Evolutionary conservation across 768 basidiomycete species (phyloP).

Genomic region (Tylopilus vinaceipallidus): DNA sequence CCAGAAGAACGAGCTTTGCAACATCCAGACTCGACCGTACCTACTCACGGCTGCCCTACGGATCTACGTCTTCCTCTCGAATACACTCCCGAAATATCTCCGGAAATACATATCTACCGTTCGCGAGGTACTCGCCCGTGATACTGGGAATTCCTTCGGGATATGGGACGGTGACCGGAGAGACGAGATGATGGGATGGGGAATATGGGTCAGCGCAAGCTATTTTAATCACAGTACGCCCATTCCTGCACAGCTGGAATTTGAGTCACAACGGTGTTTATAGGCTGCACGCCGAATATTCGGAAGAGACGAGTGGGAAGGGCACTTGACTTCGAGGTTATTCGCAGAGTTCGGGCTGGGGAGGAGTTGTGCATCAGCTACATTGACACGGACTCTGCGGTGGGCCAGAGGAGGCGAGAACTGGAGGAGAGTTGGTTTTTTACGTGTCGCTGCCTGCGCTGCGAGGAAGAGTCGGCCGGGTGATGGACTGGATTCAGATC

Average conservation of each 20-base stretch:
- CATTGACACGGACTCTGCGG: constrained; percentile 35
- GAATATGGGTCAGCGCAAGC: constrained; percentile 56
- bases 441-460: constrained; percentile 47
- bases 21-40: constrained; percentile 45
- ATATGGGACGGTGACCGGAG: constrained; percentile 55
- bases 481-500: constrained; percentile 8
- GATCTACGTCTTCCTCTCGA: constrained; percentile 52
- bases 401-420: constrained; percentile 38
- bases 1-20: constrained; percentile 55
- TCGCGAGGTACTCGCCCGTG: constrained; percentile 55
- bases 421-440: constrained; percentile 57
- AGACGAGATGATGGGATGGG: constrained; percentile 66
- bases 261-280: not conserved
- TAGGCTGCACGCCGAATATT: constrained; percentile 55
- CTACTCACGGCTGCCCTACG: constrained; percentile 52
- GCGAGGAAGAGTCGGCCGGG: constrained; percentile 27
- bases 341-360: constrained; percentile 40
- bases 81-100: constrained; percentile 32
- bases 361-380: constrained; percentile 64
- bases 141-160: constrained; percentile 67
- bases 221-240: constrained; percentile 69
- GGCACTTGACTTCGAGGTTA: constrained; percentile 47
- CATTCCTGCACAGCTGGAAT: not conserved
- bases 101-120: constrained; percentile 41
- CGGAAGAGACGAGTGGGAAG: constrained; percentile 45